A percentile compares a stretch with the other conserved stretches of the same genome.
Conservation (phyloP, 2,329 filamentous ascomycete species). For the Aspergillus sp. region DNA sequence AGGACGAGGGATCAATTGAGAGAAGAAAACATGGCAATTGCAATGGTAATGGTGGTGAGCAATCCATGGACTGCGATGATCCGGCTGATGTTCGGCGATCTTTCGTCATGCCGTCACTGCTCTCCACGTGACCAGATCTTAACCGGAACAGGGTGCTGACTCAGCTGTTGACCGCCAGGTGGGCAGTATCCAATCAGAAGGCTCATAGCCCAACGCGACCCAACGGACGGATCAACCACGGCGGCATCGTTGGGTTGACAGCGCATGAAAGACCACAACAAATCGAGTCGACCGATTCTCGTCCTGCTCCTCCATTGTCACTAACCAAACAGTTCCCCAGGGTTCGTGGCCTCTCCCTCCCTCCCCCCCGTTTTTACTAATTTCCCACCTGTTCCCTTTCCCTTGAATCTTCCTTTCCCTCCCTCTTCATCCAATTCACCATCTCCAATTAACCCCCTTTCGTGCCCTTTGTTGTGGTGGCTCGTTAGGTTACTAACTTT, state of each 20-base stretch:
- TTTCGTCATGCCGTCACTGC: constrained; percentile 16
- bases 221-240: constrained; percentile 38
- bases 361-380: constrained; percentile 8
- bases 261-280: constrained; percentile 52
- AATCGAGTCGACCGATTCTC: constrained; percentile 39
- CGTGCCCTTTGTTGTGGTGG: constrained; percentile 24
- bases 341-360: constrained; percentile 3
- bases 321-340: constrained; percentile 14
- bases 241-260: constrained; percentile 24
- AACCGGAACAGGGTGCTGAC: constrained; percentile 7
- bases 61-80: background rate
- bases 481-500: constrained; percentile 23
- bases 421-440: constrained; percentile 21
- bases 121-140: constrained; percentile 14
- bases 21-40: background rate
- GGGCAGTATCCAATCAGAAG: constrained; percentile 30
- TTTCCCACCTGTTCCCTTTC: constrained; percentile 21
- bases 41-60: background rate
- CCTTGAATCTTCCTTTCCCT: constrained; percentile 12
- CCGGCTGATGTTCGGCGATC: constrained; percentile 5
- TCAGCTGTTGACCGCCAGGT: constrained; percentile 27
- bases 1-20: background rate
- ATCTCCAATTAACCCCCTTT: constrained; percentile 22
- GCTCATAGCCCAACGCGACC: constrained; percentile 35
- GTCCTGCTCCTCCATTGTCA: constrained; percentile 7